Conservation (phyloP, 2,329 filamentous ascomycete species). For the Ophiostoma sp. region DNA sequence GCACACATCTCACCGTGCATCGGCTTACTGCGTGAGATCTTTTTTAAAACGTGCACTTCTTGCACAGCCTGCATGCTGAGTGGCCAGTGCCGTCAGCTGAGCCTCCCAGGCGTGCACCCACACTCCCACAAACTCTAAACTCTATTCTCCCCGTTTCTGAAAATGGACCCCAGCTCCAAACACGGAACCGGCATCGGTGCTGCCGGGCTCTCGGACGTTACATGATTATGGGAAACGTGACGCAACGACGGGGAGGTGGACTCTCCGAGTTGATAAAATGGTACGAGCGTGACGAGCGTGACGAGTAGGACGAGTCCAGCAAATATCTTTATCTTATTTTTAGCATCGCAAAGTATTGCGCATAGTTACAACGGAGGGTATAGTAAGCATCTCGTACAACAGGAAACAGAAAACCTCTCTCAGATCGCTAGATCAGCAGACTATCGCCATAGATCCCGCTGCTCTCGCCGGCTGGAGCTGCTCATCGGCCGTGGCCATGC, state of each 20-base stretch:
- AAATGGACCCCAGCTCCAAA: neutral
- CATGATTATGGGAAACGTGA: neutral
- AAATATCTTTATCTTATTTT: neutral
- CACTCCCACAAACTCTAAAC: neutral
- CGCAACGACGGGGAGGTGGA: no score
- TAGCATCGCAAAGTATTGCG: neutral
- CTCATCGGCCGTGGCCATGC: constrained; percentile 42
- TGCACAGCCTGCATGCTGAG: neutral
- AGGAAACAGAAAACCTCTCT: neutral
- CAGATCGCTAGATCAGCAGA: neutral
- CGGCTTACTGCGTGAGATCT: no score
- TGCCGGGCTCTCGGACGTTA: neutral
- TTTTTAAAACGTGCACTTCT: no score
- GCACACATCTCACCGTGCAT: no score
- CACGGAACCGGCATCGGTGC: neutral
- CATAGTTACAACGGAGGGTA: no score
- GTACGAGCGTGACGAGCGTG: no score
- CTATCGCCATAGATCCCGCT: constrained; percentile 42
- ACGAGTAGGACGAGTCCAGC: neutral
- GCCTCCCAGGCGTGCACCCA: neutral
- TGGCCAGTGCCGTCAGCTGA: neutral
- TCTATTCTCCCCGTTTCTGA: neutral
- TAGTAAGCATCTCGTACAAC: no score
- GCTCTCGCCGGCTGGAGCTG: constrained; percentile 36
- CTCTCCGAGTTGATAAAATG: no score